Base-by-base conservation (phyloP, 169 alveolate species). In the Blepharisma undulans region DNA sequence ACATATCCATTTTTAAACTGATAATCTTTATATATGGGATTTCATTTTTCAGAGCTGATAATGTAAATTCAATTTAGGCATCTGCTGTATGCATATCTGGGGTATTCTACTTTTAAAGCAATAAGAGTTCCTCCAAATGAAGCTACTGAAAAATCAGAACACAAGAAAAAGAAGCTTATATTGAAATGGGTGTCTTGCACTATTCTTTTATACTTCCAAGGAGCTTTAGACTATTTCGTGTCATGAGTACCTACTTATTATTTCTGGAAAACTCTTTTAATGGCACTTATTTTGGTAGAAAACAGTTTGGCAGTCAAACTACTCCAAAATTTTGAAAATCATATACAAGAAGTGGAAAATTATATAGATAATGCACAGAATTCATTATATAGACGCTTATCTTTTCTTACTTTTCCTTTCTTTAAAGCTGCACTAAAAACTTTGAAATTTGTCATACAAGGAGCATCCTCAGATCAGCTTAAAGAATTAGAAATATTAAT, bases 61-160 rank as follows among this genome's bases (percentile, higher is more conserved):
- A 86, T 86, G 91, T 86, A 86, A 86, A 30, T 19, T 71, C 72
- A n/a, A 86, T 21, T 6, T 72, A 86, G 91, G n/a, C 72, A 86
- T 85, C 80, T 60, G 29, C 66, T 36, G 5, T 86, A 86, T 86
- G 22, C 72, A 21, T n/a, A 36, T n/a, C n/a, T 86, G 29, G 91
- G 91, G 8, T 86, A 86, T 48, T 32, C 22, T 21, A 86, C 80
- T 30, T 86, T 27, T 32, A 86, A 86, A 72, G 34, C 29, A n/a
- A 60, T 61, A 21, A 29, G 30, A 30, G 36, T n/a, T 32, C 84
- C 80, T 22, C 60, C 22, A 10, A 25, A 60, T 21, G 77, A 82
- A 21, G 48, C 60, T 22, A 72, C 33, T 74, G 29, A 27, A 12
- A 27, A 27, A 29, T 22, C 34, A 21, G 86, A 36, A 21, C 74